Base-by-base conservation (phyloP, 306 rosid genomes). In the Rosa chinensis region DNA sequence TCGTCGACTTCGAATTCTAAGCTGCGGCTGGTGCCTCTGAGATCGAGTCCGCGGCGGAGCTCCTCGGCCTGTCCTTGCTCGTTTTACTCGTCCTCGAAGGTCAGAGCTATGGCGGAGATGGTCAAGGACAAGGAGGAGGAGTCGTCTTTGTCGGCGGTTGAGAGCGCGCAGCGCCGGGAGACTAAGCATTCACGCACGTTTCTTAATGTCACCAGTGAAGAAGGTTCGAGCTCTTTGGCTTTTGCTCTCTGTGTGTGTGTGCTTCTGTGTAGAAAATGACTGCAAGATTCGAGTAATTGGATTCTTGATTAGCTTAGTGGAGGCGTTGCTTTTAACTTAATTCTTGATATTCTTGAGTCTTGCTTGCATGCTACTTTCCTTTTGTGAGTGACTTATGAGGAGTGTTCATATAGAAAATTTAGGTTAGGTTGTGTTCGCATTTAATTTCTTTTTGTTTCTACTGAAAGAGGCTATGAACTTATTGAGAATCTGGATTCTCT, bases 91-190 rank as follows among this genome's bases (percentile, higher is more conserved):
- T 72, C 75, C 32, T 71, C 78, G 47, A 72, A 77, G 43, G 63
- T 48, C 14, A 78, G 75, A 66, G 85, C 89, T 52, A 86, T 82
- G 92, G 85, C 88, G 73, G 89, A 82, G 84, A 77, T 78, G 35
- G 75, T 86, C 1, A 81, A 74, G 74, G 92, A 79, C 72, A 74
- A 78, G 72, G 88, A 79, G 39, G 42, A 56, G n/a, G 77, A 79
- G 2, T 32, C 37, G 32, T 23, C 85, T 21, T 17, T 68, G 5
- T 70, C 76, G 35, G 61, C 72, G 35, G 67, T 47, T 18, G 71
- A 76, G 79, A 62, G 59, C 21, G 68, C 73, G 11, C 80, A 78
- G 37, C 39, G 69, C 66, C 80, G 74, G 42, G 87, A 70, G 75
- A 63, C 40, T 7, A n/a, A 55, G 50, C 88, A 82, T 47, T 88